Evolutionary conservation across 2,329 filamentous ascomycete genomes (phyloP).

Genomic region (Aspergillus novofumigatus): DNA sequence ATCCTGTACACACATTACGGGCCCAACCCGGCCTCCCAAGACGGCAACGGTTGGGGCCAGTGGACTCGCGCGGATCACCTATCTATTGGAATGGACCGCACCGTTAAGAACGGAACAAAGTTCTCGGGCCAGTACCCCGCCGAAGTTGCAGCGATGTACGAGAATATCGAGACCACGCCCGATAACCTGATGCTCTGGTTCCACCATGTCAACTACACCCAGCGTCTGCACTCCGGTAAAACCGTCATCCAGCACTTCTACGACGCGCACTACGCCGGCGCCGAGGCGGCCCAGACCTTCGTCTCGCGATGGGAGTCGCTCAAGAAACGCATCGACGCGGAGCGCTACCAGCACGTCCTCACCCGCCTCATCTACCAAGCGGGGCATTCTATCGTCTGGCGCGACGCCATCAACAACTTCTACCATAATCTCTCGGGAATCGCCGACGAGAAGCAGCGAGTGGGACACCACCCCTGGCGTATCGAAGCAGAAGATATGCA

Average conservation of each 20-base stretch:
- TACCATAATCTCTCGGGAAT: constrained; percentile 61
- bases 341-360: constrained; percentile 57
- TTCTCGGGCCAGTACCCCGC: constrained; percentile 63
- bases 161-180: constrained; percentile 59
- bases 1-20: constrained; percentile 65
- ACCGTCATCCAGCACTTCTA: constrained; percentile 67
- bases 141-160: constrained; percentile 56
- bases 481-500: constrained; percentile 66
- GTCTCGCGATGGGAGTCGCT: constrained; percentile 51
- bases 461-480: constrained; percentile 60
- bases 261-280: constrained; percentile 58
- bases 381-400: constrained; percentile 67
- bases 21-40: constrained; percentile 62
- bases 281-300: constrained; percentile 59
- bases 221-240: constrained; percentile 58
- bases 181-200: constrained; percentile 70
- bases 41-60: constrained; percentile 66
- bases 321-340: constrained; percentile 53
- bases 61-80: constrained; percentile 63
- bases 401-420: constrained; percentile 63
- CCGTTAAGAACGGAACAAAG: constrained; percentile 63
- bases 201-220: constrained; percentile 67
- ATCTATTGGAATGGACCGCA: constrained; percentile 68
- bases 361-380: constrained; percentile 62
- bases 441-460: constrained; percentile 52